Base-by-base conservation (phyloP, 176 grass and related monocot genomes). In the Phyllostachys edulis region DNA sequence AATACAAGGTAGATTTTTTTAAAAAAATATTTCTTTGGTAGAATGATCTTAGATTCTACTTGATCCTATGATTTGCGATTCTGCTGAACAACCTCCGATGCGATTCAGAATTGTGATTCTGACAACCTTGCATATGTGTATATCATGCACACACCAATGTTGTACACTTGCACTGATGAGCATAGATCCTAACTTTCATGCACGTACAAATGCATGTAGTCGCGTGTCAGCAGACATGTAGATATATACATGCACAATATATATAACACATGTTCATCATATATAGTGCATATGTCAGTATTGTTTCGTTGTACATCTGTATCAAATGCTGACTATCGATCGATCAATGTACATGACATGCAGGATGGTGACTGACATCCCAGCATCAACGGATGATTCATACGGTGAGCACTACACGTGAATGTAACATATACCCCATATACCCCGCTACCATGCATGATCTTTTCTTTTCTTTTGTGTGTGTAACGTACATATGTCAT, bases 361-460 rank as follows among this genome's bases (percentile, higher is more conserved):
- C 85, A 98, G 95, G 95, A 82, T 93, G 91, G 95, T 98, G 1
- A 98, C 92, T 11, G 92, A 98, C 72, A 98, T 98, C 75, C 95
- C 95, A 14, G 92, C 85, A 27, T 93, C 95, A 29, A 98, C 91
- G 5, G 89, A 95, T 79, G 62, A 84, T 21, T 88, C 38, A 27
- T 88, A 85, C 77, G 92, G 95, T 98, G 49, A 88, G 94, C 59
- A 42, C 9, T 59, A 6, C 16, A 76, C 9, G 29, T 52, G 29
- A 20, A 74, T 37, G 29, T 7, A 56, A 64, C 34, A 17, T 3
- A 12, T 77, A 42, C 1, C 21, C 6, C 34, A 17, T 3, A 12
- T 77, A 42, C 1, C 21, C 6, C 9, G 29, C 49, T 1, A 7
- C 17, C 27, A 39, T 17, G 6, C 9, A 26, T 10, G 11, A 27